A percentile compares a stretch with the other conserved stretches of the same genome.
Evolutionary conservation across 1,284 basidiomycete species (phyloP).

Genomic region (Marasmius fiardii): DNA sequence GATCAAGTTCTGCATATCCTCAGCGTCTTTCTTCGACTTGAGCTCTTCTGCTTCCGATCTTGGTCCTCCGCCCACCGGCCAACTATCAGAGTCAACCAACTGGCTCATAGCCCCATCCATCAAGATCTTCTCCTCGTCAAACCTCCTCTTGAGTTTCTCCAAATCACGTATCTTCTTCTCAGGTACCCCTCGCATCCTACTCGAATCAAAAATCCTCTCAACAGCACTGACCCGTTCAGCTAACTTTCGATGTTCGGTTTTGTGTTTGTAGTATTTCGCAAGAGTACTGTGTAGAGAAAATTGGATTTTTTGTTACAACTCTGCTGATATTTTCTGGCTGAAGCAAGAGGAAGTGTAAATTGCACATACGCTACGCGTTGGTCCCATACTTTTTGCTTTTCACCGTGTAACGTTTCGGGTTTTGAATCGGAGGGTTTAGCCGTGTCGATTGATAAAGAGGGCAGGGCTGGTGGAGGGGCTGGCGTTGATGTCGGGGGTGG

Average conservation of each 20-base stretch:
- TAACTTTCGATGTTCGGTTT: not conserved
- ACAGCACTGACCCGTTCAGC: not conserved
- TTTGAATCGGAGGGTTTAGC: slow-evolving; percentile 17
- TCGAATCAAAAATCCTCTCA: not conserved
- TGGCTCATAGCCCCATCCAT: not conserved
- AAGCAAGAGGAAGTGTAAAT: not conserved
- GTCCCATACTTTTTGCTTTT: not conserved
- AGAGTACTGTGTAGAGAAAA: not conserved
- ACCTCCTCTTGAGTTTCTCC: not conserved
- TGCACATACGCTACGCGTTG: not conserved
- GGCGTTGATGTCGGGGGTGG: slow-evolving; percentile 14
- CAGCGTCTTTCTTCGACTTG: not conserved
- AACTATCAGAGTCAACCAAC: slow-evolving; percentile 3
- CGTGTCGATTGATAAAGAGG: slow-evolving; percentile 7
- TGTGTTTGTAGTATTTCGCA: not conserved
- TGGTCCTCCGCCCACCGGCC: slow-evolving; percentile 3
- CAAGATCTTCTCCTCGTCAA: not conserved
- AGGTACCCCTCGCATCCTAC: not conserved
- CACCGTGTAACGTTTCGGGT: not conserved
- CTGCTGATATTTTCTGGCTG: no score
- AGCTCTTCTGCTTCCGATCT: not conserved
- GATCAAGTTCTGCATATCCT: not conserved
- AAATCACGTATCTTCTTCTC: not conserved
- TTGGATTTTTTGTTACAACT: not conserved
- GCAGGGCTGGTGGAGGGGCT: slow-evolving; percentile 4